These are phyloP conservation scores for Piper betle DNA, from an alignment of 164 flowering plant genomes.

Conservation along the genomic window DNA sequence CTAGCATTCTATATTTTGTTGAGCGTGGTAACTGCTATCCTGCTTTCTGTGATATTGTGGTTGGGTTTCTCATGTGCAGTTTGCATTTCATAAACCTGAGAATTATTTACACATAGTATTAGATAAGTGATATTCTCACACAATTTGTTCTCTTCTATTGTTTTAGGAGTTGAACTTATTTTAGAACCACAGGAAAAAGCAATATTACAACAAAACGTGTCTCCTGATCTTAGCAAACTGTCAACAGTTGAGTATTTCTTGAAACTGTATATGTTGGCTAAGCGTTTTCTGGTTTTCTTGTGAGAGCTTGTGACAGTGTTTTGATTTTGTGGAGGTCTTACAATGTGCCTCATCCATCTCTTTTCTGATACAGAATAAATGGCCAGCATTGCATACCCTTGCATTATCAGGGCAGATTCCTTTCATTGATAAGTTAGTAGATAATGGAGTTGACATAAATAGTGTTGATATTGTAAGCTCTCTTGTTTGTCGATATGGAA, in stretches of 20 bases:
- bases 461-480: constrained; percentile 42
- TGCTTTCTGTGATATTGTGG: background rate
- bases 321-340: no score
- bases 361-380: constrained; percentile 25
- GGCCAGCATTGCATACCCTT: constrained; percentile 69
- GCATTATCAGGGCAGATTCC: constrained; percentile 60
- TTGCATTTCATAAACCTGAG: background rate
- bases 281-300: background rate
- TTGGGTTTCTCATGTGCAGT: background rate
- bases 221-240: constrained; percentile 45
- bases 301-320: background rate
- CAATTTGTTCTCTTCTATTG: constrained; percentile 1
- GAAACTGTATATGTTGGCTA: background rate
- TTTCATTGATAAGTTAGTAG: constrained; percentile 63
- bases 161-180: constrained; percentile 72
- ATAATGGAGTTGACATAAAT: constrained; percentile 51
- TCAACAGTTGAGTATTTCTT: constrained; percentile 47
- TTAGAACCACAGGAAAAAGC: constrained; percentile 61
- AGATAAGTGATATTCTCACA: background rate
- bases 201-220: constrained; percentile 45
- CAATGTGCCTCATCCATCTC: background rate
- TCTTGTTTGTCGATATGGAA: background rate
- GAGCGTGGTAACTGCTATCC: background rate
- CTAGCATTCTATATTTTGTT: background rate
- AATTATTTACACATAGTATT: background rate